Conservation (phyloP, 2,329 filamentous ascomycete genomes). For the Erysiphe pulchra region DNA sequence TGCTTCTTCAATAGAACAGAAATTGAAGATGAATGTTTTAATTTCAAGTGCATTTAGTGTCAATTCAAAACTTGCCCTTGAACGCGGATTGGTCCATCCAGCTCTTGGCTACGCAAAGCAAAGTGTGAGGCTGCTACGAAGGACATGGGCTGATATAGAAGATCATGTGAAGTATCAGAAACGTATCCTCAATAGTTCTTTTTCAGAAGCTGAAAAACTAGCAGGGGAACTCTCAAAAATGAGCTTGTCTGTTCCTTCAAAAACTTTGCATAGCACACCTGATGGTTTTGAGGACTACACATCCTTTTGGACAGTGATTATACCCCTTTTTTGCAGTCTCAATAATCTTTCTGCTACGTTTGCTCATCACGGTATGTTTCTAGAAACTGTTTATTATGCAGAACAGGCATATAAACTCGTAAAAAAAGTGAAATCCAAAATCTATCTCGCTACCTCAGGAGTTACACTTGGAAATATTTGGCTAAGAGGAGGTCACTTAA, state of each 20-base stretch:
- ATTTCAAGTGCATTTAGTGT: slow-evolving; percentile 15
- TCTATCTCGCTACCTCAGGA: slow-evolving; percentile 25
- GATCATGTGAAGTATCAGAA: slow-evolving; percentile 1
- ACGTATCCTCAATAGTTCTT: not conserved
- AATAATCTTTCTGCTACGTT: slow-evolving; percentile 54
- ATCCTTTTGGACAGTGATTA: slow-evolving; percentile 56
- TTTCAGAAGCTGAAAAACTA: slow-evolving; percentile 9
- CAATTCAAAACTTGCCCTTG: slow-evolving; percentile 13
- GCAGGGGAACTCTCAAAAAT: slow-evolving; percentile 13
- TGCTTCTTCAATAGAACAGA: slow-evolving; percentile 5
- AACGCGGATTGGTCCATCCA: slow-evolving; percentile 26
- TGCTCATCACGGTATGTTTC: slow-evolving; percentile 60
- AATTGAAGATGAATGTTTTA: slow-evolving; percentile 8
- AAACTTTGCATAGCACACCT: not conserved
- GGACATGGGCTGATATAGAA: slow-evolving; percentile 16
- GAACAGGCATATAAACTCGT: slow-evolving; percentile 64
- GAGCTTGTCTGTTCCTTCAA: slow-evolving; percentile 4
- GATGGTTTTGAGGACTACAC: slow-evolving; percentile 20
- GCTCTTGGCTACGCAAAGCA: slow-evolving; percentile 31
- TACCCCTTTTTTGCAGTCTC: slow-evolving; percentile 44
- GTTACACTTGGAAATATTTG: slow-evolving; percentile 29
- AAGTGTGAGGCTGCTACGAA: slow-evolving; percentile 22
- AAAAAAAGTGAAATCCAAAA: slow-evolving; percentile 8
- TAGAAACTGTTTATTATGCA: slow-evolving; percentile 70
- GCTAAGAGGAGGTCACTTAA: slow-evolving; percentile 29